Conservation (phyloP, 352 stramenopile genomes). For the Globisporangium yorkense region DNA sequence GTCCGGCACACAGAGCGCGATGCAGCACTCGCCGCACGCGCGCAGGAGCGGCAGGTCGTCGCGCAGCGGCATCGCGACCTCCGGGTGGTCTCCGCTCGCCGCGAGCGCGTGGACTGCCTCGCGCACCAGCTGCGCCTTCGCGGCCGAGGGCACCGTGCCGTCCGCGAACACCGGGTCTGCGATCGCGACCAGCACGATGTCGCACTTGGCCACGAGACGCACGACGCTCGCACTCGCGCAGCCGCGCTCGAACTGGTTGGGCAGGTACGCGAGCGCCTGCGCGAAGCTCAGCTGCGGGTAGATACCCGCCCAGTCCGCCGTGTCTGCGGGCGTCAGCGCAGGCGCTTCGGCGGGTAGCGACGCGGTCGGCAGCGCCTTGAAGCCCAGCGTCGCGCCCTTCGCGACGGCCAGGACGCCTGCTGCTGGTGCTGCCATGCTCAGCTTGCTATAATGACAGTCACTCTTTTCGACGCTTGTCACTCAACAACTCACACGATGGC, state of each 20-base stretch:
- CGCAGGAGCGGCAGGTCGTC: slow-evolving; percentile 7
- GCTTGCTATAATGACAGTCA: too few relatives aligned
- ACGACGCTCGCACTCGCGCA: slow-evolving; percentile 10
- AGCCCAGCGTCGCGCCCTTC: slow-evolving; percentile 4
- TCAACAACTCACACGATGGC: too few relatives aligned
- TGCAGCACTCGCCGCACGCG: slow-evolving; percentile 8
- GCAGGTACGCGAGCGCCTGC: slow-evolving; percentile 20
- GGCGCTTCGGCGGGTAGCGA: neutral
- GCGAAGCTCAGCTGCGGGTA: slow-evolving; percentile 22
- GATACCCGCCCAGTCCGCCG: slow-evolving; percentile 18
- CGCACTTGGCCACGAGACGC: slow-evolving; percentile 2
- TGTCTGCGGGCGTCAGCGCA: neutral
- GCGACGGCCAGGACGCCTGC: neutral
- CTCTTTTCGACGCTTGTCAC: too few relatives aligned
- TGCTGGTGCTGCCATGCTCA: neutral
- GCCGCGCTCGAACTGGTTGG: slow-evolving; percentile 23
- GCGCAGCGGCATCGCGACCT: neutral
- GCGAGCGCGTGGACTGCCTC: slow-evolving; percentile 2
- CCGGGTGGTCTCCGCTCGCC: neutral
- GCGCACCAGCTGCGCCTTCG: slow-evolving; percentile 12
- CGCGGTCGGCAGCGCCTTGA: slow-evolving; percentile 9
- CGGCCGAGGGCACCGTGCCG: slow-evolving; percentile 1
- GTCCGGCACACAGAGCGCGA: slow-evolving; percentile 14
- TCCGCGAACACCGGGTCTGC: slow-evolving; percentile 7
- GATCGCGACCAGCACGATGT: slow-evolving; percentile 7